Evolutionary conservation across 2,329 filamentous ascomycete species (phyloP), one percentile per base, ranked within the genome.

Genomic region (Oidium heveae): DNA sequence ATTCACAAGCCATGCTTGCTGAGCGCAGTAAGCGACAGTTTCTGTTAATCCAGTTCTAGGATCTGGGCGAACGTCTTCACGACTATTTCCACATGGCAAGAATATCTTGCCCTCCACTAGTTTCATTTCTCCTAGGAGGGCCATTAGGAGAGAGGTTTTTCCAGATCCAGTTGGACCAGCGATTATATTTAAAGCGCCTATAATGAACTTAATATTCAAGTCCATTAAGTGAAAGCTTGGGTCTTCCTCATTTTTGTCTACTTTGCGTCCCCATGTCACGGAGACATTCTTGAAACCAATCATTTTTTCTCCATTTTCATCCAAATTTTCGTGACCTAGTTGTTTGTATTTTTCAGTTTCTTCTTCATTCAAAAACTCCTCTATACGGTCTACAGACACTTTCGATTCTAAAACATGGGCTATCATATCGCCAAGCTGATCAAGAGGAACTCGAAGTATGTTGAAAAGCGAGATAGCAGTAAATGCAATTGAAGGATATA

Each of bases 381-480:
- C 89, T 8, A 98, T 86, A 72, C 91, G 88, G 63, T 95, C 88
- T 53, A 98, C 80, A 0, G 91, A 98, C 20, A 98, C 89, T 69
- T 94, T 94, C 24, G 88, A 86, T 68, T 98, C 91, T 69, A 95
- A 87, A 4, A 98, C 88, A 68, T 96, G 91, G 12, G 91, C 91
- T 64, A 96, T 83, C 91, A 98, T 98, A 67, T 98, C 91, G 53
- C 91, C 91, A 54, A 98, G 75, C 68, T 96, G 89, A 66, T 98
- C 91, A 49, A 98, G 72, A 4, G 91, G 91, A 54, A 95, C 85
- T 51, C 91, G 82, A 15, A 98, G 79, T 43, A 98, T 79, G 65
- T 88, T 88, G 67, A 98, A 98, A 59, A 98, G 80, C 0, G 91
- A 96, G 54, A 98, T 80, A 39, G 91, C 87, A 1, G 91, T 95